Evolutionary conservation across 2,329 filamentous ascomycete species (phyloP).

Genomic region (Blastomyces emzantsi): DNA sequence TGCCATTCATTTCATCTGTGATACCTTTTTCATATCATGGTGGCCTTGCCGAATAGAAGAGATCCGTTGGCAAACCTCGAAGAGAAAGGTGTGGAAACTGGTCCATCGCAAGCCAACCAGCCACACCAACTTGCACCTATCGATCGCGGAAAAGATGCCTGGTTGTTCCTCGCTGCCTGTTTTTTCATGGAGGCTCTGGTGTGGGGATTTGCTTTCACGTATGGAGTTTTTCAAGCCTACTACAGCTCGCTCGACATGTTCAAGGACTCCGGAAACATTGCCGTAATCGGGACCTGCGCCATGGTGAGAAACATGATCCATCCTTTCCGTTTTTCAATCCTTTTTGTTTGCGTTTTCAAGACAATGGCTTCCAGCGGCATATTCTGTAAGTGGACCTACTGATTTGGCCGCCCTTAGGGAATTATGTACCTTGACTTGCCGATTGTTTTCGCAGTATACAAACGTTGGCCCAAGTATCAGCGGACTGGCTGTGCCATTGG

Average conservation of each 20-base stretch:
- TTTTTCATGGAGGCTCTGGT: conserved; percentile 44
- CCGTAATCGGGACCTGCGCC: conserved; percentile 56
- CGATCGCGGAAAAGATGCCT: conserved; percentile 30
- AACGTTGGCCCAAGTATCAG: conserved; percentile 30
- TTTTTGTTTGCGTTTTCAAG: background rate
- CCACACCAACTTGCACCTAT: conserved; percentile 17
- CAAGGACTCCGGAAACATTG: conserved; percentile 40
- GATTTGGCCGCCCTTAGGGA: conserved; percentile 19
- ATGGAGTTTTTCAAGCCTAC: conserved; percentile 57
- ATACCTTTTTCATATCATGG: background rate
- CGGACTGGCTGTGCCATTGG: conserved; percentile 31
- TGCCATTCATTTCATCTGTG: background rate
- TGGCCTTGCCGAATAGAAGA: background rate
- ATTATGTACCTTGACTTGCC: conserved; percentile 28
- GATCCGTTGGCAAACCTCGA: background rate
- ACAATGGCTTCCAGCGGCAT: background rate
- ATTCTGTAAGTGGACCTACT: background rate
- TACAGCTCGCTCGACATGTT: conserved; percentile 54
- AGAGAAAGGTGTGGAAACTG: background rate
- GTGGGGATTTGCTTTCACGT: conserved; percentile 41
- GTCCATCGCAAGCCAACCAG: background rate
- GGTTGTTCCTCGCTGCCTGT: conserved; percentile 39
- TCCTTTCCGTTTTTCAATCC: conserved; percentile 4
- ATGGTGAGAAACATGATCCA: conserved; percentile 37
- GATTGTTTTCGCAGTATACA: conserved; percentile 27